Evolutionary conservation across 2,329 filamentous ascomycete genomes (phyloP).

Genomic region (Onygenales sp.): DNA sequence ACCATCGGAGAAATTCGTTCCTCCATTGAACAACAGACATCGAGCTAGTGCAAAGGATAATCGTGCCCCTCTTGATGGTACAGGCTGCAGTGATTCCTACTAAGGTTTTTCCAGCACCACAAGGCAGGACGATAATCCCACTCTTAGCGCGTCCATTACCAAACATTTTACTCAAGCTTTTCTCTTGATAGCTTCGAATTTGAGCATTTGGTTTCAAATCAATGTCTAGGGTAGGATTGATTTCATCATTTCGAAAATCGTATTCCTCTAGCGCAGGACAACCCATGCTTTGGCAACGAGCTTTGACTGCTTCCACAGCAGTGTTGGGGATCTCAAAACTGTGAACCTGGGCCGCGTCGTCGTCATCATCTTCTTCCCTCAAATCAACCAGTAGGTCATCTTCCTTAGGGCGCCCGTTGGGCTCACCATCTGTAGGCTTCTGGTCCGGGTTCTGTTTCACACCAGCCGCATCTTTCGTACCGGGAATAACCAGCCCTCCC

Average conservation of each 20-base stretch:
- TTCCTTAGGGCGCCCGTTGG: constrained; percentile 41
- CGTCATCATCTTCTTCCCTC: constrained; percentile 68
- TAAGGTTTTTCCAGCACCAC: constrained; percentile 91
- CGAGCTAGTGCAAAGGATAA: constrained; percentile 90
- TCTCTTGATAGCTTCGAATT: constrained; percentile 92
- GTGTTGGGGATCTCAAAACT: constrained; percentile 82
- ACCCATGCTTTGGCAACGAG: constrained; percentile 76
- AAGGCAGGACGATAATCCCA: constrained; percentile 93
- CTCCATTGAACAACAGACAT: constrained; percentile 98
- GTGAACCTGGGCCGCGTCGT: constrained; percentile 82
- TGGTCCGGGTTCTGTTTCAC: constrained; percentile 59
- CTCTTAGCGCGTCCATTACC: constrained; percentile 95
- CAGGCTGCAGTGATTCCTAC: constrained; percentile 98
- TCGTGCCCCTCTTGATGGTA: constrained; percentile 92
- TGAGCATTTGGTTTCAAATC: constrained; percentile 81
- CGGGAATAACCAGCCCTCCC: constrained; percentile 80
- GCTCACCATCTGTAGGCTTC: constrained; percentile 23
- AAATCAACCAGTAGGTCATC: constrained; percentile 62
- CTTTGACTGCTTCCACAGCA: constrained; percentile 76
- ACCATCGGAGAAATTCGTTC: constrained; percentile 96
- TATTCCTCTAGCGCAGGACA: constrained; percentile 93
- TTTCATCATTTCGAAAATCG: constrained; percentile 84
- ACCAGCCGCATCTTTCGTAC: constrained; percentile 85
- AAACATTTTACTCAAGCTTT: constrained; percentile 98
- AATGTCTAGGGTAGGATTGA: constrained; percentile 86